A percentile compares a stretch with the other conserved stretches of the same genome.
Evolutionary conservation across 1,139 yeast genomes (phyloP).

Genomic region (Casaregolazyma suthepensis): DNA sequence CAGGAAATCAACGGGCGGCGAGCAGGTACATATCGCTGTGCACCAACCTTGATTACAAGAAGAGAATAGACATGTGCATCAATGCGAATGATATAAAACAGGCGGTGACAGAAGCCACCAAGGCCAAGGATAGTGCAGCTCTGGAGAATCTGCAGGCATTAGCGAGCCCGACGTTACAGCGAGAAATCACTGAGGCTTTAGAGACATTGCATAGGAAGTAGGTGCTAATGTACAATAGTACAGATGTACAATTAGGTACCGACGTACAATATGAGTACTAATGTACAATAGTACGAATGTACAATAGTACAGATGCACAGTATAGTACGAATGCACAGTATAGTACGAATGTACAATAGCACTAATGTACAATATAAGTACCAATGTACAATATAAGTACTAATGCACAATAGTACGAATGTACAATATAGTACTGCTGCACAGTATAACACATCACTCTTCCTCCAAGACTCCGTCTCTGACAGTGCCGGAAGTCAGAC

Average conservation of each 20-base stretch:
- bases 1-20: conserved; percentile 45
- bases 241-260: no score
- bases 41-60: conserved; percentile 31
- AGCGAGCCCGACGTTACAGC: conserved; percentile 29
- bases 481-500: conserved; percentile 39
- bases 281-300: no score
- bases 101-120: conserved; percentile 59
- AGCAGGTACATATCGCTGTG: conserved; percentile 37
- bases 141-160: conserved; percentile 36
- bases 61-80: conserved; percentile 46
- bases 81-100: conserved; percentile 47
- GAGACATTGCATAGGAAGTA: conserved; percentile 4
- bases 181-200: conserved; percentile 24
- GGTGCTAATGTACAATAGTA: conserved; percentile 3
- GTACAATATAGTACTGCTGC: no score
- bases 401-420: no score
- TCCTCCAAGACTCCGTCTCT: conserved; percentile 10
- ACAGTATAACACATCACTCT: conserved; percentile 38
- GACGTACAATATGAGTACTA: no score
- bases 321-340: no score
- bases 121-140: conserved; percentile 45
- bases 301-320: no score
- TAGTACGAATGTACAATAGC: no score
- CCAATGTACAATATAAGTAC: no score
- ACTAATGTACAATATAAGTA: no score